Percentiles rank a stretch among this genome's conserved stretches.
These are phyloP conservation scores for Populus nigra DNA, from an alignment of 345 rosid species.

Conservation along the genomic window DNA sequence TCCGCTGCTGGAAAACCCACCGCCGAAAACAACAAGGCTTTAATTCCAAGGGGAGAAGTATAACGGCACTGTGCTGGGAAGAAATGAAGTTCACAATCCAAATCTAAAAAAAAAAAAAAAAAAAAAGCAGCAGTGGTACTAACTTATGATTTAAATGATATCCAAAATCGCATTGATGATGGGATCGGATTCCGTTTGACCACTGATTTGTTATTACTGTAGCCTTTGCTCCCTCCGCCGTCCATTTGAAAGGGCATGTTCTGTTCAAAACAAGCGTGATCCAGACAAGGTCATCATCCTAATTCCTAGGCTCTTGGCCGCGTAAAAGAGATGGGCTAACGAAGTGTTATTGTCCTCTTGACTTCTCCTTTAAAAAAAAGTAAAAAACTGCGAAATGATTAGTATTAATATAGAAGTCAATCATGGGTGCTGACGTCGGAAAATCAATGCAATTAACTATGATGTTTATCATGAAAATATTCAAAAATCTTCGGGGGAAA, in stretches of 20 bases:
- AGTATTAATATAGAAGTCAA: neutral
- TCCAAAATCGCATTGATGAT: neutral
- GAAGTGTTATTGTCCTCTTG: neutral
- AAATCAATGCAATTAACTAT: too few relatives aligned
- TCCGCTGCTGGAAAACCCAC: neutral
- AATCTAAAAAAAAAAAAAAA: neutral
- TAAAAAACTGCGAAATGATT: neutral
- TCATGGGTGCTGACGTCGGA: neutral
- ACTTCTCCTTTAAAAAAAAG: neutral
- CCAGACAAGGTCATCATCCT: neutral
- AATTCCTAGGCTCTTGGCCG: neutral
- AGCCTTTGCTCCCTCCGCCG: neutral
- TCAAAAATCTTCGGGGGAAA: too few relatives aligned
- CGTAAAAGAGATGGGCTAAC: neutral
- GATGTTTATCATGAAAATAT: too few relatives aligned
- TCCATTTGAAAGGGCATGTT: neutral
- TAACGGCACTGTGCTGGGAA: neutral
- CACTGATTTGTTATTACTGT: neutral
- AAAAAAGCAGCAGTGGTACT: neutral
- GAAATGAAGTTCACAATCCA: neutral
- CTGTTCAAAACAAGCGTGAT: neutral
- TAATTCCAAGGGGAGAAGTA: neutral
- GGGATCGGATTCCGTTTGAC: slow-evolving; percentile 9
- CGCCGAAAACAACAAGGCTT: neutral
- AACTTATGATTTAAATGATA: neutral